These are phyloP conservation scores for Fagus crenata DNA, from an alignment of 306 rosid genomes.

Conservation along the genomic window DNA sequence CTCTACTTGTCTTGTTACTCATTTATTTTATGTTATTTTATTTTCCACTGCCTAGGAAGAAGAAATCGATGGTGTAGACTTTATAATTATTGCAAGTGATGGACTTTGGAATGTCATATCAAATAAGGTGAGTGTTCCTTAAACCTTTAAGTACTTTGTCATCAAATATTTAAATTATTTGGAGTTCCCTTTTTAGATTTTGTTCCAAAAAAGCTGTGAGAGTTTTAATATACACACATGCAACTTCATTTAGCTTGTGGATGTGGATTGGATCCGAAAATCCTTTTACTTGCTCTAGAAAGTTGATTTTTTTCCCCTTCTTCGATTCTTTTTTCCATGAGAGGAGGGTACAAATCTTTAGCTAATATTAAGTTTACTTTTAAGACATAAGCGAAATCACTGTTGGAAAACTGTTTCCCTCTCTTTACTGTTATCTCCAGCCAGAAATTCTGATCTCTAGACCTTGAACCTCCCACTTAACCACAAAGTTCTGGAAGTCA, in stretches of 20 bases:
- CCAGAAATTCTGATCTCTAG: not conserved
- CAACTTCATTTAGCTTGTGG: not conserved
- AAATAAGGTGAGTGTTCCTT: constrained; percentile 57
- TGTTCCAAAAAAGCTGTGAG: not conserved
- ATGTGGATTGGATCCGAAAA: not conserved
- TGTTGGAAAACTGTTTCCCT: not conserved
- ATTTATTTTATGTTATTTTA: constrained; percentile 21
- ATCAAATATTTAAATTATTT: not conserved
- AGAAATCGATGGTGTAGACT: constrained; percentile 71
- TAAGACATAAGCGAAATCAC: not conserved
- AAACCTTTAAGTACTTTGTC: not conserved
- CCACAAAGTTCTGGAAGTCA: not conserved
- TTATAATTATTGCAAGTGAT: constrained; percentile 80
- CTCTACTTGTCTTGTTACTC: constrained; percentile 6
- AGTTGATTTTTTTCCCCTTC: not conserved
- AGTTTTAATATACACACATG: not conserved
- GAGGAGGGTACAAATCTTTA: not conserved
- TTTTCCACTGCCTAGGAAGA: constrained; percentile 59
- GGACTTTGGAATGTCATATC: constrained; percentile 94
- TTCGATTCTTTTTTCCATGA: not conserved
- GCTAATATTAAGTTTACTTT: not conserved
- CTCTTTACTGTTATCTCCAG: not conserved
- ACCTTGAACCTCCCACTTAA: not conserved
- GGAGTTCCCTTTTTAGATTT: not conserved
- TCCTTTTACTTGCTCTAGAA: not conserved